phyloP scores from a whole-genome alignment of 2,329 filamentous ascomycete genomes.

The Rhinocladiella mackenziei region DNA sequence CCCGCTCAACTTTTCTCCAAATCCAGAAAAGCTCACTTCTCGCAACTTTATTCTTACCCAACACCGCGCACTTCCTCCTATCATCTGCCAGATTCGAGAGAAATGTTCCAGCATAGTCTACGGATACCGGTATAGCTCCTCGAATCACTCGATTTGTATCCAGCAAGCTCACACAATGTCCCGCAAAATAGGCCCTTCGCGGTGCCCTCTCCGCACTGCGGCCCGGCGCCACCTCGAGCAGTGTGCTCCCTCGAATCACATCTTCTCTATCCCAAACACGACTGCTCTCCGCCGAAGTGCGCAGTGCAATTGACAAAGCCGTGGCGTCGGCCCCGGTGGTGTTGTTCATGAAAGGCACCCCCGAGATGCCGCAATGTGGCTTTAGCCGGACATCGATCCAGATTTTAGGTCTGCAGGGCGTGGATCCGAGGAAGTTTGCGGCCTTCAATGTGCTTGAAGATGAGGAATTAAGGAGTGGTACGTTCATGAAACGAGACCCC shows the following conservation, averaged over 20 bases:
- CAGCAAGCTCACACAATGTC: neutral
- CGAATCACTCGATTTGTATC: neutral
- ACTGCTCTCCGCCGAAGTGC: conserved; percentile 74
- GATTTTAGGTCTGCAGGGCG: conserved; percentile 88
- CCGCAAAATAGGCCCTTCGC: conserved; percentile 24
- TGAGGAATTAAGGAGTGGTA: conserved; percentile 75
- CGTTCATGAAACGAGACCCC: too few species aligned
- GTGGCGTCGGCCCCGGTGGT: conserved; percentile 86
- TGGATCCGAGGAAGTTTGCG: conserved; percentile 93
- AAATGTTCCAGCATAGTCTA: conserved; percentile 17
- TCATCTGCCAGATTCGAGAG: neutral
- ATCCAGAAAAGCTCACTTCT: too few species aligned
- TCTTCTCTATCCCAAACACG: conserved; percentile 36
- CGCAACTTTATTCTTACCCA: neutral
- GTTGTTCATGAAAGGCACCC: conserved; percentile 98
- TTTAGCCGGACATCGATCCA: conserved; percentile 95
- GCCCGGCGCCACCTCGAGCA: conserved; percentile 31
- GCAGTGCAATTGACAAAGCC: conserved; percentile 82
- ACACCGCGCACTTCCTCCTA: neutral
- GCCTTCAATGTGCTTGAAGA: conserved; percentile 97
- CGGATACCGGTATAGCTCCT: conserved; percentile 14
- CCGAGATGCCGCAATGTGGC: conserved; percentile 91
- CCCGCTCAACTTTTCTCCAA: too few species aligned
- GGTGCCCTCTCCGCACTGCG: conserved; percentile 23
- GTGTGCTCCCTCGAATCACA: conserved; percentile 32